Evolutionary conservation across 2,329 filamentous ascomycete species (phyloP), one percentile per base, ranked within the genome.

Genomic region (Sordariomycetes sp.): DNA sequence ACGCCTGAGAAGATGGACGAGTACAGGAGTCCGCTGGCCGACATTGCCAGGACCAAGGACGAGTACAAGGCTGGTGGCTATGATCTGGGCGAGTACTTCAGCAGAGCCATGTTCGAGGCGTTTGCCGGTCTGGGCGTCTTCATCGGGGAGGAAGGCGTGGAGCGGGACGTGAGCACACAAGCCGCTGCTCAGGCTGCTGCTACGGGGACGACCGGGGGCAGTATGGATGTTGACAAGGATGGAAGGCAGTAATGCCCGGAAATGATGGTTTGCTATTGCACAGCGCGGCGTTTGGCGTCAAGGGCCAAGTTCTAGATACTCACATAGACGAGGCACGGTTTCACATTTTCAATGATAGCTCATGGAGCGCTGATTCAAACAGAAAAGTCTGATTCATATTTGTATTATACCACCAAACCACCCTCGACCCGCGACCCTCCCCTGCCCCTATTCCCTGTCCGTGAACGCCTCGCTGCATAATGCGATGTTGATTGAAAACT

Each of bases 41-140:
- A 82, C 29, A 65, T 66, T 17, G 72, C 79, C 21, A 73, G 79
- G 37, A 72, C 73, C 26, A 80, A 88, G 50, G 60, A 70, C 3
- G 67, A 72, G 29, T 77, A 82, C 50, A 63, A 72, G 33, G 85
- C 84, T 12, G 88, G 87, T 21, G 93, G 92, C 0, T 96, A 93
- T 58, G 79, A 81, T 47, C 65, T 90, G 28, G 66, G 73, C 21
- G 87, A 94, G 52, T 96, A 92, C 51, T 85, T 86, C 48, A 69
- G 78, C 7, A 70, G 88, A 17, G 80, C 85, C 17, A 63, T 98
- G 52, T 83, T 86, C 40, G 88, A 95, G 52, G 87, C 90, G 0
- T 96, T 95, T 59, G 78, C 85, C 0, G 92, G 93, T 0, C 57
- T 98, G 39, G 86, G 84, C 1, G 84, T 94, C 27, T 93, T 94